Conservation (phyloP, 2,329 filamentous ascomycete genomes). For the Alternaria solani region DNA sequence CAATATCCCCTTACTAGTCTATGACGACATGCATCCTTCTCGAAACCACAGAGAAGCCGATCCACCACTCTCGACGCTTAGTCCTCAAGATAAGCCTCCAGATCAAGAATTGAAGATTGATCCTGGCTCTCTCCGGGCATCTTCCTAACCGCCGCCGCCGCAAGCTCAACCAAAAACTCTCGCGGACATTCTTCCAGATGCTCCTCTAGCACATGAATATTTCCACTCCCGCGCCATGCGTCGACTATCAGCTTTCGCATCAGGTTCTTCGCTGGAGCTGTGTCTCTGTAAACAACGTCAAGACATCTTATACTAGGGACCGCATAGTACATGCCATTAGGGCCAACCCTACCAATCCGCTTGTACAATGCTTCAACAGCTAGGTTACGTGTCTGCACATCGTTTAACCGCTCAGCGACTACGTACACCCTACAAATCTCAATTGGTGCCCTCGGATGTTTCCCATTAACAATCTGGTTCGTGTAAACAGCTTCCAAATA, state of each 20-base stretch:
- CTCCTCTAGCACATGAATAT: not conserved
- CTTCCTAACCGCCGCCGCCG: not conserved
- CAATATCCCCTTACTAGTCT: not conserved
- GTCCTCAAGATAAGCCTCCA: not conserved
- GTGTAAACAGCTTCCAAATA: slow-evolving; percentile 23
- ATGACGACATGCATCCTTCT: not conserved
- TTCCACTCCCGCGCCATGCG: not conserved
- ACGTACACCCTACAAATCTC: slow-evolving; percentile 21
- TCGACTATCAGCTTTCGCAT: not conserved
- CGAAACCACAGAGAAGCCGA: not conserved
- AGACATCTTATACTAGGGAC: not conserved
- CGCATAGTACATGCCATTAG: no score
- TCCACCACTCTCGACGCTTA: not conserved
- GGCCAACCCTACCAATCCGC: not conserved
- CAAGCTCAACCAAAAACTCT: not conserved
- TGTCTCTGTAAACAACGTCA: not conserved
- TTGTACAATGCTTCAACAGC: not conserved
- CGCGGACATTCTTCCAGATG: not conserved
- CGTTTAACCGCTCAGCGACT: slow-evolving; percentile 19
- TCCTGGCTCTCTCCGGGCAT: not conserved
- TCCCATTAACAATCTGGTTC: slow-evolving; percentile 8
- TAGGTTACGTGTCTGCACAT: slow-evolving; percentile 1
- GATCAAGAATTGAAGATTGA: not conserved
- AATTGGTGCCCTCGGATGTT: no score
- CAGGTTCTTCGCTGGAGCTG: not conserved